Evolutionary conservation across 2,329 filamentous ascomycete species (phyloP).

Genomic region (Neofusicoccum sp.): DNA sequence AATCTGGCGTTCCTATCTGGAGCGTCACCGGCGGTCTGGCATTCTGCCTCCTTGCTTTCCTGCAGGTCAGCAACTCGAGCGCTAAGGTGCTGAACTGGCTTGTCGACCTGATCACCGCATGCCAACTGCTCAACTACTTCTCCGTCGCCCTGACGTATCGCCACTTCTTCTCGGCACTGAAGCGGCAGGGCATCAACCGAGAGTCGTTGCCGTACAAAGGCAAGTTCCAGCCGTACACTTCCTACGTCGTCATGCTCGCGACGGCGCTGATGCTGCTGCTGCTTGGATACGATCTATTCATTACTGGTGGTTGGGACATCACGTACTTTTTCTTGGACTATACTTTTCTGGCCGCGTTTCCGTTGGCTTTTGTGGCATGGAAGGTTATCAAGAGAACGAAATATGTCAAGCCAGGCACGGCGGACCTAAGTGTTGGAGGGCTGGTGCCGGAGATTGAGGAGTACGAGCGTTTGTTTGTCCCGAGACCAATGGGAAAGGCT

Average conservation of each 20-base stretch:
- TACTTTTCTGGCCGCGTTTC: not conserved
- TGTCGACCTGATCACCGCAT: slow-evolving; percentile 69
- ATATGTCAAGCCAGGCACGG: slow-evolving; percentile 11
- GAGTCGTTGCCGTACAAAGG: slow-evolving; percentile 49
- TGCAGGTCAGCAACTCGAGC: slow-evolving; percentile 66
- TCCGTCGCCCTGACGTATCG: slow-evolving; percentile 60
- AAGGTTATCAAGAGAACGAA: slow-evolving; percentile 16
- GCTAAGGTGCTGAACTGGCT: slow-evolving; percentile 72
- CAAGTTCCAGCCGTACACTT: slow-evolving; percentile 63
- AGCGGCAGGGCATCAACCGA: slow-evolving; percentile 49
- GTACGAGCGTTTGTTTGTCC: slow-evolving; percentile 8
- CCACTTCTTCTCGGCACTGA: slow-evolving; percentile 54
- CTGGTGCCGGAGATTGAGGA: slow-evolving; percentile 15
- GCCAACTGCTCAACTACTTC: slow-evolving; percentile 51
- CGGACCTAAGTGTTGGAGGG: slow-evolving; percentile 15
- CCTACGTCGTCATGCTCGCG: slow-evolving; percentile 63
- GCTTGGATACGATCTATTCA: slow-evolving; percentile 72
- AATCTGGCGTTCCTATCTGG: slow-evolving; percentile 68
- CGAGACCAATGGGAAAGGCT: not conserved
- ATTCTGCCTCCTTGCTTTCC: slow-evolving; percentile 69
- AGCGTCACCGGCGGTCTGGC: slow-evolving; percentile 65
- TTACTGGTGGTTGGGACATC: slow-evolving; percentile 65
- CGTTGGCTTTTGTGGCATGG: slow-evolving; percentile 5
- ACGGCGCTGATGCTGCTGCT: slow-evolving; percentile 72
- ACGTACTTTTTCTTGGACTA: slow-evolving; percentile 56